phyloP scores from a whole-genome alignment of 2,329 filamentous ascomycete genomes.

The Pseudogymnoascus sp. region DNA sequence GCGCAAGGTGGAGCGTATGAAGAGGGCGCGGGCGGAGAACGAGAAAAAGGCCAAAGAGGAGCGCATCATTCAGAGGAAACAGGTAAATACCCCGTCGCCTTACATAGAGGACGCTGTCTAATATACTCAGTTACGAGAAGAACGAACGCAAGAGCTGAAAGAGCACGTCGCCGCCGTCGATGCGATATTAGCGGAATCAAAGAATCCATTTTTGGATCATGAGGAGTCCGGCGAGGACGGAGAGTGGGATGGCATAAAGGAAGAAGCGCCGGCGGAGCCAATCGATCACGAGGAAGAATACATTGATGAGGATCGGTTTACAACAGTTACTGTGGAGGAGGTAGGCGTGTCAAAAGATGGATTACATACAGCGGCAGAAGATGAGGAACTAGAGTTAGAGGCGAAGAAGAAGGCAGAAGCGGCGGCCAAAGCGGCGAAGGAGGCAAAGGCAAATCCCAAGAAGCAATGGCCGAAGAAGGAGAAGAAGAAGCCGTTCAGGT shows the following conservation, averaged over 20 bases:
- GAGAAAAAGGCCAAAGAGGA: conserved; percentile 71
- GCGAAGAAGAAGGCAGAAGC: conserved; percentile 23
- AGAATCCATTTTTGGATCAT: conserved; percentile 24
- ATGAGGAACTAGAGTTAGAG: conserved; percentile 28
- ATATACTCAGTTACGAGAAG: conserved; percentile 62
- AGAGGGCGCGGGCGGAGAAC: conserved; percentile 75
- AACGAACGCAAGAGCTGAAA: conserved; percentile 72
- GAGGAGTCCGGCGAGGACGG: conserved; percentile 36
- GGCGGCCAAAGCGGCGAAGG: conserved; percentile 29
- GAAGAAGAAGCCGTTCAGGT: conserved; percentile 87
- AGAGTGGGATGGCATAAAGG: conserved; percentile 56
- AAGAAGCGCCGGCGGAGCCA: conserved; percentile 34
- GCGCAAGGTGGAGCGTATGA: conserved; percentile 77
- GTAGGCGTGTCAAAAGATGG: conserved; percentile 73
- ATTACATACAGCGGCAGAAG: conserved; percentile 45
- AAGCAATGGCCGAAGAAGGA: conserved; percentile 54
- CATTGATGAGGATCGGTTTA: conserved; percentile 91
- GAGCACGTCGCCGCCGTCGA: conserved; percentile 73
- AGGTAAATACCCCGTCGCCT: conserved; percentile 46
- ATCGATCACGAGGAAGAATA: conserved; percentile 87
- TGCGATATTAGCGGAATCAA: conserved; percentile 32
- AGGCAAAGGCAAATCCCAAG: conserved; percentile 26
- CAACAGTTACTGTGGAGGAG: conserved; percentile 86
- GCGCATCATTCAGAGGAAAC: conserved; percentile 61
- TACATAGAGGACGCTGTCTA: background rate